Evolutionary conservation across 1,284 basidiomycete genomes (phyloP), one percentile per base, ranked within the genome.

Genomic region (Rhizoctonia solani): DNA sequence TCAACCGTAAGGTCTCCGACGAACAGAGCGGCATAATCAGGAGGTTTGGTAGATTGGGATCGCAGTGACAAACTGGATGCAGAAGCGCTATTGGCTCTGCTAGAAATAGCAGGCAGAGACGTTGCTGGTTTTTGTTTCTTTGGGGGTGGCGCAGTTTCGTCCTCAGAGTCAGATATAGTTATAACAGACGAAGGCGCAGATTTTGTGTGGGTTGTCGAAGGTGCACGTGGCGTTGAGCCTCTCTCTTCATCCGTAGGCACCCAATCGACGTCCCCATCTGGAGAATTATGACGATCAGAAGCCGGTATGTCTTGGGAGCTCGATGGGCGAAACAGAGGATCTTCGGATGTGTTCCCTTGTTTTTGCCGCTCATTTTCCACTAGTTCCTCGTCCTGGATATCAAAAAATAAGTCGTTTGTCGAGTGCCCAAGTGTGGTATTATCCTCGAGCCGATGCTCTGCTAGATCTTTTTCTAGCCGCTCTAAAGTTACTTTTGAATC

Each of bases 121-220:
- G 54, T 54, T n/a, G n/a, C n/a, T 14, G 32, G 46, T 23, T 68
- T 68, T 29, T 55, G 30, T 29, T 56, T 58, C 39, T 68, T 68
- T 19, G 66, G 66, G 16, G 66, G 66, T 6, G 66, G 47, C 4
- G n/a, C 46, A 29, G 21, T 42, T 39, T 59, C 56, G 21, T 68
- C 66, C 55, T 68, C 66, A 25, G 55, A 58, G 21, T 68, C 66
- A 6, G 66, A 61, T 6, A 68, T 58, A 16, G 55, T 68, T 27
- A 68, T 54, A 6, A 68, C 25, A 25, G 59, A 61, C 6, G 58
- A 50, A 1, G 58, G 58, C 1, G 46, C 58, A 39, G 58, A 61
- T 25, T 34, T 50, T 19, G 58, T 52, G 34, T 16, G 46, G 16
- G 44, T 23, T 3, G 44, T 32, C 8, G 58, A 63, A 41, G 59